Evolutionary conservation across 768 basidiomycete genomes (phyloP), one percentile per base, ranked within the genome.

Genomic region (Calocera viscosa): DNA sequence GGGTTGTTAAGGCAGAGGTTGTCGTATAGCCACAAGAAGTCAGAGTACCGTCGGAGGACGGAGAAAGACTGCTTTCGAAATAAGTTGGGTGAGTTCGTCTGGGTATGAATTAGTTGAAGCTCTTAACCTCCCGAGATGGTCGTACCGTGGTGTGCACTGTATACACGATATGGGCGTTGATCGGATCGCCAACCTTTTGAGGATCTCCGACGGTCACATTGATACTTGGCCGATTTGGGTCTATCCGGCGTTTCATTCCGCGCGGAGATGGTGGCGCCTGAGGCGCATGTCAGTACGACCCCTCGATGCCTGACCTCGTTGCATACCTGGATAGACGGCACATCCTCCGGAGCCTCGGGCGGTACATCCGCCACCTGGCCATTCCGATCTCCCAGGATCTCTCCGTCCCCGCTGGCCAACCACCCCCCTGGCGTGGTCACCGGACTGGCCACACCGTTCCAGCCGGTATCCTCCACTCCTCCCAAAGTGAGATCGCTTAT

Each of bases 1-100:
- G 95, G 94, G 73, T 98, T 98, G 76, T 97, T 97, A 71, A 77
- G 74, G 0, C 86, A 87, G 1, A 99, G 82, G 0, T 88, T 86
- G 72, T 94, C 92, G 75, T 91, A 96, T 0, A 99, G 77, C 96
- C 96, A 98, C 22, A 97, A 82, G 72, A 98, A 99, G 76, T 99
- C 95, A 5, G 91, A 93, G 76, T 96, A 99, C 34, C 96, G 87
- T n/a, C 96, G 84, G 1, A 99, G 85, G 64, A 97, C 96, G 1
- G 94, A 94, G 75, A 96, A 95, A 0, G 85, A 79, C 0, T 86
- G 83, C 79, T 90, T 91, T 70, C 86, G 84, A 77, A 83, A 98
- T 28, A 87, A 77, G 35, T 34, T 34, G 0, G 90, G 87, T 2
- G 92, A 94, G 7, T 88, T 91, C 0, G 94, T 96, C 88, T n/a